Evolutionary conservation across 257 asterid species (phyloP), one percentile per base, ranked within the genome.

Genomic region (Cruciata laevipes): DNA sequence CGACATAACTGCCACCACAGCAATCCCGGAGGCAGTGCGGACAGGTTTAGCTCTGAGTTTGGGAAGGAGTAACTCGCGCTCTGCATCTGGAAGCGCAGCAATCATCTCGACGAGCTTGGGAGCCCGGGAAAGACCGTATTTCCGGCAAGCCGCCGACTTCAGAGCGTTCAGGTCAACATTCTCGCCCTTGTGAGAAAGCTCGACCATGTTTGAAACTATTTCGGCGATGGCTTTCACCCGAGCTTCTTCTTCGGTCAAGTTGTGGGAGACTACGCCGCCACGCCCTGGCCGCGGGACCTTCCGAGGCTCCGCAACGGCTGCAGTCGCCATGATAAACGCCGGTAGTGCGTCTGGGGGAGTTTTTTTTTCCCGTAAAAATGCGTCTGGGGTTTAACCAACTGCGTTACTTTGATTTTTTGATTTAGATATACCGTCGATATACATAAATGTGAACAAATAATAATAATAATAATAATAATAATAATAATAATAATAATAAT

Each of bases 1-100:
- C 49, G 97, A 90, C 99, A 94, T 94, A n/a, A 94, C 97, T 21
- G 99, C 99, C 52, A 94, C 97, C n/a, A 94, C 97, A 5, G 97
- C 96, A 58, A 94, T 94, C 17, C 97, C 97, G 4, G 99, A 94
- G 7, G 99, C 99, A 14, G 99, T 94, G 52, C 99, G 91, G 40
- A 94, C 96, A 2, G 97, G 99, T 68, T 94, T 94, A 2, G 99
- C 99, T 57, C 89, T 83, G 76, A 93, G 90, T 79, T 93, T 93
- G 30, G 99, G 99, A 62, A 93, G 86, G 49, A 94, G 82, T 7
- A 83, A 71, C 67, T 94, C 97, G 79, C 82, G 90, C 80, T 94
- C 97, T 6, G 95, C 75, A 21, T 94, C 97, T 0, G 99, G 99
- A 72, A 94, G 75, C 25, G 99, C 97, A 7, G 97, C 97, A 40